phyloP scores from a whole-genome alignment of 1,284 basidiomycete species.

The Gymnopus androsaceus region DNA sequence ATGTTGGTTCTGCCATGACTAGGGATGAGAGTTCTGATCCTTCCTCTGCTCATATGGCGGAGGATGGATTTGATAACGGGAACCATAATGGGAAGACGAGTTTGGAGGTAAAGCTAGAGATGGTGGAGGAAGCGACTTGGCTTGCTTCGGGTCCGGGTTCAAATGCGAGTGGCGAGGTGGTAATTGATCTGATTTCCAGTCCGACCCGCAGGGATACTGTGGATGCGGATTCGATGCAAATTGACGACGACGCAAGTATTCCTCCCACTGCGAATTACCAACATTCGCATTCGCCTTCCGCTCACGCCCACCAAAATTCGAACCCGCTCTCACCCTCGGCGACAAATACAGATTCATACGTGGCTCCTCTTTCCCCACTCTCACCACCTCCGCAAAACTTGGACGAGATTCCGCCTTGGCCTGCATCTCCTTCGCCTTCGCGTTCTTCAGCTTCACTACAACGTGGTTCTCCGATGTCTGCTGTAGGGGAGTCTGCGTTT shows the following conservation, averaged over 20 bases:
- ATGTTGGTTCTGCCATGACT: no score
- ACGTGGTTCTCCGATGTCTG: no score
- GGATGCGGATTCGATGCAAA: background rate
- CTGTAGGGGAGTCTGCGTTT: no score
- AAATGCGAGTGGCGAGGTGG: no score
- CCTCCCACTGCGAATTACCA: background rate
- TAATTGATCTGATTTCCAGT: no score
- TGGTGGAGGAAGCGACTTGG: background rate
- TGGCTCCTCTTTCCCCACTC: background rate
- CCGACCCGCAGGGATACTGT: no score
- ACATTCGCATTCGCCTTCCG: background rate
- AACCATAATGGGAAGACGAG: background rate
- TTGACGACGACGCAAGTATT: background rate
- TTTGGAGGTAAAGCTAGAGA: background rate
- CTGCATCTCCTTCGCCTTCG: background rate
- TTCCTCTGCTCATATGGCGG: background rate
- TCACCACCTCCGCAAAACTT: background rate
- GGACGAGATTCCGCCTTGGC: conserved; percentile 6
- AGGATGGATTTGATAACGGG: background rate
- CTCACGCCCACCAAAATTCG: background rate
- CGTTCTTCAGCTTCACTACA: conserved; percentile 13
- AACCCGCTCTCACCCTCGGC: background rate
- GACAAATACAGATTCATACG: background rate
- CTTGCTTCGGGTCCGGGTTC: no score
- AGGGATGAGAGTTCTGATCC: no score